Percentiles rank a stretch among this genome's conserved stretches.
Conservation (phyloP, 495 filamentous ascomycete genomes). For the Penicillium silybi region DNA sequence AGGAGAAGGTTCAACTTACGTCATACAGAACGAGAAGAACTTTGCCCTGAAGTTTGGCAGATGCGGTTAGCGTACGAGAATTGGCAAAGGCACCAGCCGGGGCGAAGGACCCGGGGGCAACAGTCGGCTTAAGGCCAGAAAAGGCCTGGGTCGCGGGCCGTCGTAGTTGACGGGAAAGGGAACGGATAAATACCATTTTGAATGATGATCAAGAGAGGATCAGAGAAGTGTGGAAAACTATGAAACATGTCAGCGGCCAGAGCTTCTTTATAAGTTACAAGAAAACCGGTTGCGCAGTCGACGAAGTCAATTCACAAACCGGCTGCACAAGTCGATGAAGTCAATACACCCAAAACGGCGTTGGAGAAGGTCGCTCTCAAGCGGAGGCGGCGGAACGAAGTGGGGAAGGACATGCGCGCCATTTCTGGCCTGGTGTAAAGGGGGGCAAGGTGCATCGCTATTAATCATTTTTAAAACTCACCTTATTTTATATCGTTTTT, state of each 20-base stretch:
- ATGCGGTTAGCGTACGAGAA: constrained; percentile 53
- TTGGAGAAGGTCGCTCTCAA: constrained; percentile 14
- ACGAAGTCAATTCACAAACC: constrained; percentile 15
- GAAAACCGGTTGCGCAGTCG: not conserved
- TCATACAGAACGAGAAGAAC: constrained; percentile 74
- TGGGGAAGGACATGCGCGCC: constrained; percentile 8
- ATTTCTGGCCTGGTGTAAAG: not conserved
- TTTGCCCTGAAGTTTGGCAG: constrained; percentile 61
- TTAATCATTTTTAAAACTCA: not conserved
- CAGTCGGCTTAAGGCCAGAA: constrained; percentile 22
- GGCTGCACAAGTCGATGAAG: constrained; percentile 8
- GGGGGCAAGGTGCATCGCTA: not conserved
- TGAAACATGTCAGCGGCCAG: constrained; percentile 11
- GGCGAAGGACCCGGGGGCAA: constrained; percentile 17
- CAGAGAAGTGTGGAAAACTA: constrained; percentile 8
- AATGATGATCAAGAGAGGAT: constrained; percentile 23
- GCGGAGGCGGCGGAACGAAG: constrained; percentile 6
- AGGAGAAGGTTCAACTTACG: constrained; percentile 44
- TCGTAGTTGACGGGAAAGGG: constrained; percentile 52
- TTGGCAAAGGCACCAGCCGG: constrained; percentile 34
- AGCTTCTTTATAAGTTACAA: constrained; percentile 3
- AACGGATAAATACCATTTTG: constrained; percentile 70
- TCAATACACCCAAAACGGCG: constrained; percentile 13
- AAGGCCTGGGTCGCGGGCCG: constrained; percentile 57
- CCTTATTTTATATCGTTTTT: not conserved